Base-by-base conservation (phyloP, 1,284 basidiomycete species). In the Chondrostereum purpureum region DNA sequence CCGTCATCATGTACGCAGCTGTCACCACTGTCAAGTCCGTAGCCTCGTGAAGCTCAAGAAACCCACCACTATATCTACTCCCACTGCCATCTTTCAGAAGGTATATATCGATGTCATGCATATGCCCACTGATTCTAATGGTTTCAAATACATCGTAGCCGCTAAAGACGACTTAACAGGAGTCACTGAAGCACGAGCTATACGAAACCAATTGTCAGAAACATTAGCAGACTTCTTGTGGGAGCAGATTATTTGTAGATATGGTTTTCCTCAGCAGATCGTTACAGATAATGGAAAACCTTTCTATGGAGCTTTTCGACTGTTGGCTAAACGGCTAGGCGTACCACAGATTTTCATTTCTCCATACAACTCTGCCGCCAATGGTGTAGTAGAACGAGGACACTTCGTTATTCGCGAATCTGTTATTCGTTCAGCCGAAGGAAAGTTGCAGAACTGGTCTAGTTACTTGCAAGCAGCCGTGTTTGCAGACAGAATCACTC, bases 231-330 rank as follows among this genome's bases (percentile, higher is more conserved):
- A n/a, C n/a, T n/a, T n/a, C n/a, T n/a, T n/a, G n/a, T n/a, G n/a
- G n/a, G n/a, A n/a, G n/a, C 0, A 44, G 53, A 4, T 67, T 10
- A 54, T 62, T 14, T 66, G 61, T 42, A 40, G 58, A 23, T 66
- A 64, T 58, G 65, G 65, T n/a, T n/a, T n/a, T n/a, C n/a, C n/a
- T n/a, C n/a, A n/a, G n/a, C n/a, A n/a, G n/a, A n/a, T n/a, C n/a
- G n/a, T n/a, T n/a, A n/a, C 62, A 0, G 65, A 68, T 39, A 67
- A 66, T 52, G 59, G 64, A 13, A 14, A 47, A 8, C 54, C 59
- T 45, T 47, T 56, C 2, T 41, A 50, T 27, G 47, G 39, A 17
- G 59, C 58, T 2, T 62, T 62, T 46, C 37, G 43, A 5, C 40
- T 38, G 11, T 48, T 57, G 0, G 19, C 55, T 8, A 23, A 43